Evolutionary conservation across 2,329 filamentous ascomycete species (phyloP).

Genomic region (Xylaria sp.): DNA sequence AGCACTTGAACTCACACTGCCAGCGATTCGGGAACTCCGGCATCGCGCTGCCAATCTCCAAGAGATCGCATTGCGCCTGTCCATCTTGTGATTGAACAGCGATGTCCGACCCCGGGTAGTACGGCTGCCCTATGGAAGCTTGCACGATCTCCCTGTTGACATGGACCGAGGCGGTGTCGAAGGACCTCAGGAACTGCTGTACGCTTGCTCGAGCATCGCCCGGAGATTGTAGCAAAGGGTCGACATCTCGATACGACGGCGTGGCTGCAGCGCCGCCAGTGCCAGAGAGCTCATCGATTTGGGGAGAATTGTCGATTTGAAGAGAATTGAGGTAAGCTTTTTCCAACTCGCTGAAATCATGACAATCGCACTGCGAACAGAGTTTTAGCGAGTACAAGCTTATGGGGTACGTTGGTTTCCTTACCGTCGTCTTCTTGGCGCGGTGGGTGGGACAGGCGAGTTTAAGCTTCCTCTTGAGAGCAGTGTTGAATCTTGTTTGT

Average conservation of each 20-base stretch:
- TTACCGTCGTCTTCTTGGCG: slow-evolving; percentile 33
- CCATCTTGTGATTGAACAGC: slow-evolving; percentile 1
- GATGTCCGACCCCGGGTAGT: slow-evolving; percentile 20
- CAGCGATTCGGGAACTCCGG: slow-evolving; percentile 25
- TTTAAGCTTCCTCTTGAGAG: slow-evolving; percentile 36
- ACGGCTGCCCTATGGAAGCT: slow-evolving; percentile 20
- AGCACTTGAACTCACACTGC: slow-evolving; percentile 32
- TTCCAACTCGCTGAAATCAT: slow-evolving; percentile 36
- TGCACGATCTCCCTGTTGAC: slow-evolving; percentile 27
- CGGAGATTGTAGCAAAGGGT: slow-evolving; percentile 11
- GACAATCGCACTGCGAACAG: slow-evolving; percentile 34
- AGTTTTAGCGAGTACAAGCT: slow-evolving; percentile 15
- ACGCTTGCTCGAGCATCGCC: slow-evolving; percentile 17
- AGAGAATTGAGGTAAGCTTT: slow-evolving; percentile 23
- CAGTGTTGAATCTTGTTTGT: slow-evolving; percentile 31
- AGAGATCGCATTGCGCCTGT: slow-evolving; percentile 7
- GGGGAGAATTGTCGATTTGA: slow-evolving; percentile 3
- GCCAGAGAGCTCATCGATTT: no score
- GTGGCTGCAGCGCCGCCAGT: slow-evolving; percentile 25
- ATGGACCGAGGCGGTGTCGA: slow-evolving; percentile 25
- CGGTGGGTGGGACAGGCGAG: slow-evolving; percentile 33
- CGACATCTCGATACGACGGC: slow-evolving; percentile 20
- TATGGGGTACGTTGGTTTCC: slow-evolving; percentile 1
- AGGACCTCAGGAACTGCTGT: slow-evolving; percentile 18
- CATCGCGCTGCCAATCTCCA: slow-evolving; percentile 30